Base-by-base conservation (phyloP, 352 stramenopile genomes). In the Phytophthora tentaculata region DNA sequence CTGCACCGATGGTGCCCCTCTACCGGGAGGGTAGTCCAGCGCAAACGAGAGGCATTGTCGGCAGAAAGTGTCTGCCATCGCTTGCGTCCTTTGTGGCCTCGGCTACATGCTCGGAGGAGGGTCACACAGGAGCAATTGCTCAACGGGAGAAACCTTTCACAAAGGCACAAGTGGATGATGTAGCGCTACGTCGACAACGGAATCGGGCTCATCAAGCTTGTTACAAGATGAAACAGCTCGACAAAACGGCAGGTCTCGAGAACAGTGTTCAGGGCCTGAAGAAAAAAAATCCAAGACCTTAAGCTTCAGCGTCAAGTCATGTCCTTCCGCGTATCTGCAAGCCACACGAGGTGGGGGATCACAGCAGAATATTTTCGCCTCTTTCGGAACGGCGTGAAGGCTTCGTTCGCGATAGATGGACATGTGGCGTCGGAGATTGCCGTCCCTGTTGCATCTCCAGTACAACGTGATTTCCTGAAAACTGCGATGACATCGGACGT, bases 181-280 rank as follows among this genome's bases (percentile, higher is more conserved):
- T 61, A 0, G 54, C 49, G 26, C 50, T 56, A 0, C 45, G 63
- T 44, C 55, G 63, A 14, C 37, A 64, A 23, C 63, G 55, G 23
- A 65, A 64, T 19, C 53, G 55, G 17, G 37, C 64, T 22, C 56
- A 70, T 32, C 74, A 59, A 26, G 59, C 51, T 37, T 52, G 48
- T 7, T 49, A 61, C 55, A 59, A 58, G 6, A 48, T 61, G 19
- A 70, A 70, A 41, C 55, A 70, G 35, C 55, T 28, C 20, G 23
- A 61, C 16, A 58, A 64, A 19, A 22, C 56, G 39, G 26, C 54
- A 10, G 37, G 44, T 13, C 63, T 70, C 24, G 63, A 70, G 22
- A 8, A 9, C 3, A 29, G 12, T 48, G 56, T 61, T 37, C n/a
- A 56, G 7, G 13, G 35, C 19, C 56, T 70, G 2, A 20, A 16